phyloP scores from a whole-genome alignment of 2,329 filamentous ascomycete genomes.

The Peltaster fructicola region DNA sequence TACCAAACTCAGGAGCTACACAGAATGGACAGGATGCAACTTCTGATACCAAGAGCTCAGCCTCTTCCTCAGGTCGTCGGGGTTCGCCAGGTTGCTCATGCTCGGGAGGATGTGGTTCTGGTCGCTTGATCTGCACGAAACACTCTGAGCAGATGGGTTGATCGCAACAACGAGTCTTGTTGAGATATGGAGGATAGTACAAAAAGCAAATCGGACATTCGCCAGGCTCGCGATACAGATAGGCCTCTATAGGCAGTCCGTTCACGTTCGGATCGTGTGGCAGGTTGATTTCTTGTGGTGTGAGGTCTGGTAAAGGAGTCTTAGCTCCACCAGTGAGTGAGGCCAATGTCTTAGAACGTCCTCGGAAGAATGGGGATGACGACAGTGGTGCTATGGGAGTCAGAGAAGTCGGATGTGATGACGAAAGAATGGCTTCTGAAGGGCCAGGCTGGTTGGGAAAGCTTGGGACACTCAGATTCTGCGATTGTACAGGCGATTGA shows the following conservation, averaged over 20 bases:
- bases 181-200: slow-evolving; percentile 86
- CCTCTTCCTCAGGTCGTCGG: slow-evolving; percentile 26
- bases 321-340: slow-evolving; percentile 60
- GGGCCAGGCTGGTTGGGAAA: no score
- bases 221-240: slow-evolving; percentile 73
- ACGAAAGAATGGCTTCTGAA: slow-evolving; percentile 54
- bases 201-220: slow-evolving; percentile 97
- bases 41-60: slow-evolving; percentile 64
- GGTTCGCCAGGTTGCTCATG: slow-evolving; percentile 25
- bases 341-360: slow-evolving; percentile 75
- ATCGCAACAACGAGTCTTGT: slow-evolving; percentile 86
- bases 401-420: slow-evolving; percentile 39
- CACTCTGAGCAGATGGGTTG: slow-evolving; percentile 96
- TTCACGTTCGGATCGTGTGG: slow-evolving; percentile 78
- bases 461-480: slow-evolving; percentile 62
- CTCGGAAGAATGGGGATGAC: slow-evolving; percentile 47
- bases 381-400: slow-evolving; percentile 25
- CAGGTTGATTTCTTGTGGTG: slow-evolving; percentile 60
- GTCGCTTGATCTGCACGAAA: slow-evolving; percentile 94
- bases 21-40: slow-evolving; percentile 89
- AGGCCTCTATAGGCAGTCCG: slow-evolving; percentile 83
- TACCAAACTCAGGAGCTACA: slow-evolving; percentile 82
- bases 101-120: slow-evolving; percentile 78
- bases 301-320: slow-evolving; percentile 47
- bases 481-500: slow-evolving; percentile 44